A percentile compares a stretch with the other conserved stretches of the same genome.
These are phyloP conservation scores for Berkeleyomyces basicola DNA, from an alignment of 2,329 filamentous ascomycete genomes.

Conservation along the genomic window DNA sequence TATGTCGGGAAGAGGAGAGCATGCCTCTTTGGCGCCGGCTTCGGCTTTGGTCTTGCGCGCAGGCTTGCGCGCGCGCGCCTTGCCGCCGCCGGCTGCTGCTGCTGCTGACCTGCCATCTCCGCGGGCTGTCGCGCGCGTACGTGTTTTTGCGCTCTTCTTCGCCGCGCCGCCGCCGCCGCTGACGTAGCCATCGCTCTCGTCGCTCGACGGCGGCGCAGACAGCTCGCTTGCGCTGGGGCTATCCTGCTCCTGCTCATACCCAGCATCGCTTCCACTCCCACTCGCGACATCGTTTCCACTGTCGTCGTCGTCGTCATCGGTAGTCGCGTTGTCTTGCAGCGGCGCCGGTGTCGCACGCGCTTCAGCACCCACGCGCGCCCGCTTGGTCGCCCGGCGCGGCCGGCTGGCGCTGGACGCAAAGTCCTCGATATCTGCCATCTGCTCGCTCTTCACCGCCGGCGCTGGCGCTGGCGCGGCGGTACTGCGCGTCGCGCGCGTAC, in stretches of 20 bases:
- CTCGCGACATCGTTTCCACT: not conserved
- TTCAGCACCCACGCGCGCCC: slow-evolving; percentile 25
- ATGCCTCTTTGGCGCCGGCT: not conserved
- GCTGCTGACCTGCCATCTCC: not conserved
- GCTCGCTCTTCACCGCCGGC: not conserved
- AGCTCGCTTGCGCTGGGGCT: not conserved
- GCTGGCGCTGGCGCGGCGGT: too few species aligned
- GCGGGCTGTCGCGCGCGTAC: not conserved
- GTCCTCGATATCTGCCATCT: slow-evolving; percentile 42
- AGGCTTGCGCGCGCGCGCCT: slow-evolving; percentile 27
- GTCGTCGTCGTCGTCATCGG: not conserved
- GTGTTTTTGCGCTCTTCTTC: slow-evolving; percentile 5
- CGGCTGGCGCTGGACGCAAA: slow-evolving; percentile 16
- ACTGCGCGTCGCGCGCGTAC: not conserved
- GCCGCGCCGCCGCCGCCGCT: not conserved
- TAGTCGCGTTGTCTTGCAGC: not conserved
- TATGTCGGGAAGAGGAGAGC: not conserved
- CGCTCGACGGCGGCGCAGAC: not conserved
- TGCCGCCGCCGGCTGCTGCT: not conserved
- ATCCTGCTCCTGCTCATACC: not conserved
- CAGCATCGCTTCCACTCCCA: not conserved
- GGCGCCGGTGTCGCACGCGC: not conserved
- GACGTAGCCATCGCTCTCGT: slow-evolving; percentile 10
- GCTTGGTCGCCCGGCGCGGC: slow-evolving; percentile 25
- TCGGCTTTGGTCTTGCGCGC: slow-evolving; percentile 24